phyloP scores from a whole-genome alignment of 2,329 filamentous ascomycete species.

The Talaromyces sp. region DNA sequence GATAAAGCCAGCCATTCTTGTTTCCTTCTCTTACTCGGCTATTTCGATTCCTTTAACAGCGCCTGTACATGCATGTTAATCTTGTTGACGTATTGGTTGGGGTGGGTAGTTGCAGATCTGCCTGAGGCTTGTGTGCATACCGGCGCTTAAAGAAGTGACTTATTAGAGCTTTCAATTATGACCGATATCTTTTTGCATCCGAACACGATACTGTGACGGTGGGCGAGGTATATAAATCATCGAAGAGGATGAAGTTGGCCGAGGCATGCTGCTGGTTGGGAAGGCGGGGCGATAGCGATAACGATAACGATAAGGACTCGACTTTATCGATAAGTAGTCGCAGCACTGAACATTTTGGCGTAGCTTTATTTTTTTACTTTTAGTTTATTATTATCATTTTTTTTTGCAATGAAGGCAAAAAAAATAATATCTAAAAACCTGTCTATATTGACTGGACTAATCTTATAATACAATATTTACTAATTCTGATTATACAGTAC shows the following conservation, averaged over 20 bases:
- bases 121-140: not conserved
- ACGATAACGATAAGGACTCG: conserved; percentile 9
- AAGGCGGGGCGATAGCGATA: conserved; percentile 3
- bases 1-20: conserved; percentile 4
- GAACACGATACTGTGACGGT: not conserved
- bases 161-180: not conserved
- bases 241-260: not conserved
- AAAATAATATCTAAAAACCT: not conserved
- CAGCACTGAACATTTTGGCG: not conserved
- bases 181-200: not conserved
- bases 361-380: not conserved
- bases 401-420: not conserved
- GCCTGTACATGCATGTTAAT: not conserved
- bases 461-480: not conserved
- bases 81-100: not conserved
- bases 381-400: too few relatives aligned
- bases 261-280: conserved; percentile 5
- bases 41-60: not conserved
- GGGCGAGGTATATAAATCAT: not conserved
- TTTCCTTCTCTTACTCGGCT: not conserved
- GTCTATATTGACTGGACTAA: not conserved
- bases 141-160: not conserved
- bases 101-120: not conserved
- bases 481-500: not conserved
- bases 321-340: not conserved